Conservation (phyloP, 108 stramenopile species). For the Mediolabrus comicus region DNA sequence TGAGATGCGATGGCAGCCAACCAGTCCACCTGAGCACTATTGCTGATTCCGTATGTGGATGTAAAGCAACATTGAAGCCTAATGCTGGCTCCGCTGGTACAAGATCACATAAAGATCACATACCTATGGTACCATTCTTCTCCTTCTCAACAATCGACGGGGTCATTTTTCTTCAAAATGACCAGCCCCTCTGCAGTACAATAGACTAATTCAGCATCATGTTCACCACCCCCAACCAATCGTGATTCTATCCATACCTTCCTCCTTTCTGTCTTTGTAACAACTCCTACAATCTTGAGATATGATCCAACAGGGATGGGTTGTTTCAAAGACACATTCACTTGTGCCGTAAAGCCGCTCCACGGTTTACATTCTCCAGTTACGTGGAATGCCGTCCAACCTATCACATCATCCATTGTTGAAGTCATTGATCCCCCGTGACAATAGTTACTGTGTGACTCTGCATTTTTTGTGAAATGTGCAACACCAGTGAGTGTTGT, state of each 20-base stretch:
- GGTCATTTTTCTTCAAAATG: conserved; percentile 51
- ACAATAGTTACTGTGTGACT: conserved; percentile 79
- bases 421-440: conserved; percentile 84
- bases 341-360: conserved; percentile 85
- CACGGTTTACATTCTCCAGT: conserved; percentile 71
- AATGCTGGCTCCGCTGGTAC: too few relatives aligned
- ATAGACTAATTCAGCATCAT: conserved; percentile 33
- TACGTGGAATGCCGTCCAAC: conserved; percentile 75
- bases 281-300: conserved; percentile 50
- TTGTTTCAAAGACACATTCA: conserved; percentile 62
- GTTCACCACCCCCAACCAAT: conserved; percentile 40
- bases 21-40: too few relatives aligned
- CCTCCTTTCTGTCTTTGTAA: conserved; percentile 61
- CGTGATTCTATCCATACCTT: conserved; percentile 65
- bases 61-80: too few relatives aligned
- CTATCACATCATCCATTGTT: conserved; percentile 84
- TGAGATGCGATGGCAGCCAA: too few relatives aligned
- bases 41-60: too few relatives aligned
- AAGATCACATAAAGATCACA: too few relatives aligned
- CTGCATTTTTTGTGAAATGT: conserved; percentile 69
- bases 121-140: too few relatives aligned
- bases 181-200: conserved; percentile 67
- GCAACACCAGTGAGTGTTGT: conserved; percentile 71
- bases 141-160: too few relatives aligned
- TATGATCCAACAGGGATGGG: conserved; percentile 62